Percentiles rank a stretch among this genome's conserved stretches.
Conservation (phyloP, 2,329 filamentous ascomycete species). For the Coniochaeta prunicola region DNA sequence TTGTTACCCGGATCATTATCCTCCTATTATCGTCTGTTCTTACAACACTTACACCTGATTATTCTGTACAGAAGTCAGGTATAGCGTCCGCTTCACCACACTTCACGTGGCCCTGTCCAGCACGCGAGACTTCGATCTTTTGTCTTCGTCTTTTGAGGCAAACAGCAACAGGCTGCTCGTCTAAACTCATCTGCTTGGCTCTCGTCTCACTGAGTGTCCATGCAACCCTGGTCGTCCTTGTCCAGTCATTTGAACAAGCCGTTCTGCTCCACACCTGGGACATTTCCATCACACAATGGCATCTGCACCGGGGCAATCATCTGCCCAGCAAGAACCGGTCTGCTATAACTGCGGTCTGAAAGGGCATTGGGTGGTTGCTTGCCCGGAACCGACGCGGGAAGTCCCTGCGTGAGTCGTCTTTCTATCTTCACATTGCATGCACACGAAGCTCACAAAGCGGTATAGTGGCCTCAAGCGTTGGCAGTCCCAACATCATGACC, state of each 20-base stretch:
- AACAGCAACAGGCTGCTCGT: neutral
- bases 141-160: neutral
- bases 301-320: slow-evolving; percentile 19
- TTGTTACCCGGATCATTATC: neutral
- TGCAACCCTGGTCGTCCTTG: neutral
- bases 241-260: neutral
- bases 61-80: neutral
- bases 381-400: slow-evolving; percentile 40
- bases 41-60: neutral
- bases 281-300: slow-evolving; percentile 7
- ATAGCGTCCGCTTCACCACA: neutral
- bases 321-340: slow-evolving; percentile 21
- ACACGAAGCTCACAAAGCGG: slow-evolving; percentile 4
- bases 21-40: neutral
- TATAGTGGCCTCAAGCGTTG: slow-evolving; percentile 14
- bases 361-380: slow-evolving; percentile 46
- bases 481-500: slow-evolving; percentile 16
- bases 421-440: neutral
- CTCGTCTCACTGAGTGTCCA: neutral
- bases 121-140: neutral
- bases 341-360: slow-evolving; percentile 48
- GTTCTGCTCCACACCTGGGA: neutral
- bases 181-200: neutral
- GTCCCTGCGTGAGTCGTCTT: slow-evolving; percentile 40
- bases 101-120: neutral